Base-by-base conservation (phyloP, 495 filamentous ascomycete genomes). In the Penicillium pulvis region DNA sequence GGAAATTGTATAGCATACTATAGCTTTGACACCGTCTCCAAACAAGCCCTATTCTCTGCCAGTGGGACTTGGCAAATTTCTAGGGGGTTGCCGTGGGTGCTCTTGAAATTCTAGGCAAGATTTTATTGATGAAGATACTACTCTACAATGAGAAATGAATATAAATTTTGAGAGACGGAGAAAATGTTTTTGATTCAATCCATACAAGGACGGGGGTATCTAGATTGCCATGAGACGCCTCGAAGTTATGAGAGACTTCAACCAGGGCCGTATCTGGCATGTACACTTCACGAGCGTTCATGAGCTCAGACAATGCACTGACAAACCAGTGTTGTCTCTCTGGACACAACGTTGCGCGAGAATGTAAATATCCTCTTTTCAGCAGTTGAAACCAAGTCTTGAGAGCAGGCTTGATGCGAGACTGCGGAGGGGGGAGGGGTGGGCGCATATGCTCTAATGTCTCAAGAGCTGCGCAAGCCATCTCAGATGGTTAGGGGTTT, bases 171-270 rank as follows among this genome's bases (percentile, higher is more conserved):
- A 6, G 14, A 31, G 46, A 17, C n/a, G 14, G 11, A 55, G 31
- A 17, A 41, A 62, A 10, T n/a, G 28, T n/a, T 14, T 49, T 52
- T 56, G 23, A 47, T 59, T 56, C 19, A 42, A 59, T 56, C 59
- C 36, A 56, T 55, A 24, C 39, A 48, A 30, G 57, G 50, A 59
- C 36, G 14, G 53, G 60, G 60, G 61, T 64, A 64, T 64, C 61
- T 53, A 45, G 43, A 53, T 28, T 36, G 43, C 42, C 39, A 39
- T 36, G 7, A 19, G n/a, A 39, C 24, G 39, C 26, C 20, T 39
- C 28, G 20, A 28, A 43, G 20, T 36, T 23, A 44, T 41, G 53
- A 41, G 20, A 45, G 50, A 43, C 4, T 51, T 50, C 19, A 26
- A 23, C 16, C 20, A 31, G 51, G 41, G 35, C 31, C 55, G 45